Base-by-base conservation (phyloP, 1,284 basidiomycete species). In the Apiotrichum gracile region DNA sequence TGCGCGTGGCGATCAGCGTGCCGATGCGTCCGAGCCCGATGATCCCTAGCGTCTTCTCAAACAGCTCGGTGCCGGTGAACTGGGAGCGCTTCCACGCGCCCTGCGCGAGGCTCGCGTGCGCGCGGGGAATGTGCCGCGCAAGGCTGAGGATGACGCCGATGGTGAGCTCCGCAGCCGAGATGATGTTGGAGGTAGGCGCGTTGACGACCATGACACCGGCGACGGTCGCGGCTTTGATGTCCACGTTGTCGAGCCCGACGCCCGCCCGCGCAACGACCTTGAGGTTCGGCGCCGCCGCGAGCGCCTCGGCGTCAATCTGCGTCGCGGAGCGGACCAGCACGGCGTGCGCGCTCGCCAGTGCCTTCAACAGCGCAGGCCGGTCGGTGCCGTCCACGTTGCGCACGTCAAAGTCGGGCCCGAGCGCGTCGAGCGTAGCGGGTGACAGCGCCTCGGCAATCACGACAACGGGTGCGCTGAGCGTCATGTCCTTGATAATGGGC, bases 21-120 rank as follows among this genome's bases (percentile, higher is more conserved):
- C 61, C 61, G 26, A 62, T 61, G 42, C 60, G 60, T 0, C 61
- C 61, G 14, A 59, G 58, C 0, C 57, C 57, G 24, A 55, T 47
- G 34, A 59, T 52, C 17, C 57, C 57, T 4, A 59, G 39, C 14
- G 50, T 50, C 50, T 55, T 55, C 25, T 48, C 47, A 22, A 31
- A 43, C 34, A 59, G 50, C 26, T 47, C 47, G 24, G 47, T 49
- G 24, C 57, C 54, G 21, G 33, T 40, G 26, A 45, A 47, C 5
- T 39, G 29, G 10, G 21, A 31, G 19, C 52, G 38, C 47, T 50
- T 37, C 38, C 57, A 55, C 19, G 25, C 33, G 4, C 48, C 52
- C 1, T 26, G 13, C 9, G 52, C 34, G 19, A 54, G 35, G 4
- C 22, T 24, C 5, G 48, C 35, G 47, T 59, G 47, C 10, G 47